Conservation (phyloP, 495 filamentous ascomycete genomes). For the Xylaria cubensis region DNA sequence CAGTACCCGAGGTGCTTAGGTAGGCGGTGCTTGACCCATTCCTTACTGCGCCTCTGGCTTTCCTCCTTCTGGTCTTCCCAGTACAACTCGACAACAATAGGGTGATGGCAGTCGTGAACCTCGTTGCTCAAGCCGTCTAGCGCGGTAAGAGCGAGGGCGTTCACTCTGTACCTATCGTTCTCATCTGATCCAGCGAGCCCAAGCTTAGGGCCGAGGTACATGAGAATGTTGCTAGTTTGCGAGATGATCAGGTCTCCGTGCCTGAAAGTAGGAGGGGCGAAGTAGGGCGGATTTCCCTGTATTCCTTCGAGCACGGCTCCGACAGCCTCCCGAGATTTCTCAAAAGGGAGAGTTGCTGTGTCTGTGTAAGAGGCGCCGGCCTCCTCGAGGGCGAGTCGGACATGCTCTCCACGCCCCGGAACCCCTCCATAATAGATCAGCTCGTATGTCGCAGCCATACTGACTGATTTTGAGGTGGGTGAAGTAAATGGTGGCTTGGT, state of each 20-base stretch:
- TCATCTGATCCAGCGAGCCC: conserved; percentile 42
- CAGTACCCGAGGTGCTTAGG: conserved; percentile 63
- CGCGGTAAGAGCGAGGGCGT: conserved; percentile 56
- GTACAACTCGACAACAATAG: conserved; percentile 50
- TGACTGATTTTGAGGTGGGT: neutral
- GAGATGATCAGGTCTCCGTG: conserved; percentile 51
- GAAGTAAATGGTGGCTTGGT: neutral
- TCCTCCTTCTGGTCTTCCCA: conserved; percentile 65
- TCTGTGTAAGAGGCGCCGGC: conserved; percentile 56
- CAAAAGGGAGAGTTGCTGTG: conserved; percentile 27
- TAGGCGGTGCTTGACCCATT: conserved; percentile 54
- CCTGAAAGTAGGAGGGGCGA: conserved; percentile 57
- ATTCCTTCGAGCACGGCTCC: conserved; percentile 16
- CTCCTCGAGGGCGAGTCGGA: conserved; percentile 63
- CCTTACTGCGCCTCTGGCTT: conserved; percentile 48
- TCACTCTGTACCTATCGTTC: conserved; percentile 34
- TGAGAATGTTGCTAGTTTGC: conserved; percentile 61
- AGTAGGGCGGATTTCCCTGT: conserved; percentile 52
- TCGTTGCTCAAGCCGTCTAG: conserved; percentile 61
- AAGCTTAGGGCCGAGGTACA: conserved; percentile 56
- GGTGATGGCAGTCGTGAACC: conserved; percentile 63
- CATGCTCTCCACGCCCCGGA: conserved; percentile 63
- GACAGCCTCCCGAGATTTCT: conserved; percentile 26
- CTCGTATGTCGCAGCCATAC: conserved; percentile 42
- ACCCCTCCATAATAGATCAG: conserved; percentile 62